Conservation (phyloP, 768 basidiomycete genomes). For the Leccinum pellstonianum region DNA sequence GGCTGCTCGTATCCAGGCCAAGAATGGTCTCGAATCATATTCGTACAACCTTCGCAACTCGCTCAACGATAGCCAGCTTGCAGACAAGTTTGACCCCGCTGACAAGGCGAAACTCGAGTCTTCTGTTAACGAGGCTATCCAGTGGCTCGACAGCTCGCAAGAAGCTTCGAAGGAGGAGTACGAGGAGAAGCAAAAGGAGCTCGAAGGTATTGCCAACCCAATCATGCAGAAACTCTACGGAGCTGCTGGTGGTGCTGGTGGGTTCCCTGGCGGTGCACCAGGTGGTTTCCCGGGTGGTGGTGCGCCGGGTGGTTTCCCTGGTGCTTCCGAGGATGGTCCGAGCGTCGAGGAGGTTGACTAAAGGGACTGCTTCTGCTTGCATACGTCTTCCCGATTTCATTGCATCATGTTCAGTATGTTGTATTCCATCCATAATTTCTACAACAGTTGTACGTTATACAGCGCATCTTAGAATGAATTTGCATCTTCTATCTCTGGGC, state of each 20-base stretch:
- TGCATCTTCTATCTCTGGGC: constrained; percentile 1
- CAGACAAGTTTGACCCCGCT: constrained; percentile 80
- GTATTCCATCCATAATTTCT: constrained; percentile 31
- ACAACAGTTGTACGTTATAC: constrained; percentile 31
- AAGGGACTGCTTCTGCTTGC: constrained; percentile 28
- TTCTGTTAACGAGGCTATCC: constrained; percentile 79
- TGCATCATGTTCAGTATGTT: constrained; percentile 33
- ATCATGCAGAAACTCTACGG: constrained; percentile 74
- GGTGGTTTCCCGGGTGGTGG: constrained; percentile 60
- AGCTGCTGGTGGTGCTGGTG: constrained; percentile 43
- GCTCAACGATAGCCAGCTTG: constrained; percentile 78
- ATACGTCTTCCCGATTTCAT: constrained; percentile 22
- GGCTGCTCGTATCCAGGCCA: constrained; percentile 75
- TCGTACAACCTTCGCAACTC: constrained; percentile 95
- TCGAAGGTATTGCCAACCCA: constrained; percentile 79
- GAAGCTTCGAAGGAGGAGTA: constrained; percentile 95
- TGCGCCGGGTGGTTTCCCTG: constrained; percentile 70
- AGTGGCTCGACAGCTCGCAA: constrained; percentile 83
- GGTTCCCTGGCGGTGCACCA: constrained; percentile 58
- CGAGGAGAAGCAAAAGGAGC: constrained; percentile 88
- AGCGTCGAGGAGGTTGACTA: constrained; percentile 91
- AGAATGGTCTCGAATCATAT: constrained; percentile 94
- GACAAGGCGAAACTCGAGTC: constrained; percentile 84
- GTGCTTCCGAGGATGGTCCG: constrained; percentile 76
- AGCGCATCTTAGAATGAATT: constrained; percentile 31